Evolutionary conservation across 2,329 filamentous ascomycete genomes (phyloP).

Genomic region (Colletotrichum destructivum): DNA sequence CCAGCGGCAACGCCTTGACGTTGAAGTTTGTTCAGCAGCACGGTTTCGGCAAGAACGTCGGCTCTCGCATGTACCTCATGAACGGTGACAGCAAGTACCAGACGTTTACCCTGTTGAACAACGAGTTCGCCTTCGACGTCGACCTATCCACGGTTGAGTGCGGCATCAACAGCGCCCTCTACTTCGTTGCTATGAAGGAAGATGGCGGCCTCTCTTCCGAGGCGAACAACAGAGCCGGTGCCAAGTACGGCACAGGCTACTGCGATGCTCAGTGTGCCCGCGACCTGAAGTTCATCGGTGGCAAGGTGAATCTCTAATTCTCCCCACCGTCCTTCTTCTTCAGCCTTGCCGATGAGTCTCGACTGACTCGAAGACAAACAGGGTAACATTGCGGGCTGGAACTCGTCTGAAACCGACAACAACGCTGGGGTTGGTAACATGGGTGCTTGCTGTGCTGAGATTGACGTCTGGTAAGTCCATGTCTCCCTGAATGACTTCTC

Average conservation of each 20-base stretch:
- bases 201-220: conserved; percentile 65
- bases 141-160: conserved; percentile 74
- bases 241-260: conserved; percentile 71
- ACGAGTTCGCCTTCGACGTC: conserved; percentile 76
- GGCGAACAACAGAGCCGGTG: conserved; percentile 60
- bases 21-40: conserved; percentile 66
- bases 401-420: conserved; percentile 42
- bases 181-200: conserved; percentile 61
- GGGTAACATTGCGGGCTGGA: conserved; percentile 47
- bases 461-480: conserved; percentile 44
- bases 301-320: conserved; percentile 47
- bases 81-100: conserved; percentile 67
- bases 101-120: conserved; percentile 69
- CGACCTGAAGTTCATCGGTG: conserved; percentile 66
- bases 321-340: neutral
- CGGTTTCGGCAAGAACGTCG: conserved; percentile 52
- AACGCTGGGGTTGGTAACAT: conserved; percentile 45
- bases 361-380: conserved; percentile 1
- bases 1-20: conserved; percentile 60
- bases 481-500: neutral
- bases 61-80: conserved; percentile 69
- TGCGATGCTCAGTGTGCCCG: conserved; percentile 65
- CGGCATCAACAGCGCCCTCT: conserved; percentile 73
- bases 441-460: conserved; percentile 47
- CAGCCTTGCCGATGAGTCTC: accelerated